phyloP scores from a whole-genome alignment of 2,329 filamentous ascomycete species.

The Ambrosiella cleistominuta region DNA sequence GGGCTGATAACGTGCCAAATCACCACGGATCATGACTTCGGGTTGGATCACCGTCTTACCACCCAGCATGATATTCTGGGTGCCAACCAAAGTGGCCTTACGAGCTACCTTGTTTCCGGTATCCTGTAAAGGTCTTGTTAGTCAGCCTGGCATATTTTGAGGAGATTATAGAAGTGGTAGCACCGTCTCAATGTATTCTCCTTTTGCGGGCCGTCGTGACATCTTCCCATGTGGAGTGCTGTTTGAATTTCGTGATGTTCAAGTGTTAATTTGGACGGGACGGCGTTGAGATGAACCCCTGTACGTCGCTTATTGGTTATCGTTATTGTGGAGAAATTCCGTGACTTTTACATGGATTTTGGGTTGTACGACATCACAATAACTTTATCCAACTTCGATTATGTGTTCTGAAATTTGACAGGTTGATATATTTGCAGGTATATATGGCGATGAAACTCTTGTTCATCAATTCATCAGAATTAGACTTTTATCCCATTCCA shows the following conservation, averaged over 20 bases:
- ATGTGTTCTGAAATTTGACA: no score
- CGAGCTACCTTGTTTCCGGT: constrained; percentile 97
- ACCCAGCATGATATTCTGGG: constrained; percentile 92
- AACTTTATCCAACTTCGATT: no score
- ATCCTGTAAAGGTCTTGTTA: constrained; percentile 40
- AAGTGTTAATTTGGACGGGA: background rate
- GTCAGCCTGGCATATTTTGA: background rate
- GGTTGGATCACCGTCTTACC: constrained; percentile 93
- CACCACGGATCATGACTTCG: constrained; percentile 83
- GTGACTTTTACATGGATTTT: no score
- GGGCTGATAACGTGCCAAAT: constrained; percentile 48
- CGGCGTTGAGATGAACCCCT: no score
- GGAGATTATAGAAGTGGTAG: background rate
- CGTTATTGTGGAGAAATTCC: no score
- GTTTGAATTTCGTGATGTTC: background rate
- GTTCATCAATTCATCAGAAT: no score
- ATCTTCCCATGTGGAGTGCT: constrained; percentile 19
- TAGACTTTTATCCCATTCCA: no score
- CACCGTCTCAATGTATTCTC: constrained; percentile 94
- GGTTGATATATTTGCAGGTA: no score
- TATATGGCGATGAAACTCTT: no score
- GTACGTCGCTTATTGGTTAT: no score
- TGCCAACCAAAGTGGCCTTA: constrained; percentile 78
- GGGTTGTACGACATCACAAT: no score
- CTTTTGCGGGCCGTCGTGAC: constrained; percentile 63